Conservation (phyloP, 768 basidiomycete species). For the Lactarius sp. region DNA sequence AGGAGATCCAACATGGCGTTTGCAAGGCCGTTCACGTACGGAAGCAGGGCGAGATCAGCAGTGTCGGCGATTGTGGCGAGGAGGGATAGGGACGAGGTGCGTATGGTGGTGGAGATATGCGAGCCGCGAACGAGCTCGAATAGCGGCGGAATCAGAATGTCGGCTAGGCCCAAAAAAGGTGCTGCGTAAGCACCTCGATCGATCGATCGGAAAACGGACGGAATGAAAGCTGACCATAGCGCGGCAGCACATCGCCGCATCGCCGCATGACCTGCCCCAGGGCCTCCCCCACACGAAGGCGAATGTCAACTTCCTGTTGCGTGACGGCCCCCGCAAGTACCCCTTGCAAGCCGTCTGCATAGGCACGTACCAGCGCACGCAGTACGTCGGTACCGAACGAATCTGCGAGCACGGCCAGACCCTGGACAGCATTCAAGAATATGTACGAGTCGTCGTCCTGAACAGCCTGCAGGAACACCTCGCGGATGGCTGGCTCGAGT, state of each 20-base stretch:
- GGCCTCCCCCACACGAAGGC: conserved; percentile 81
- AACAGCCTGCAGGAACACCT: conserved; percentile 78
- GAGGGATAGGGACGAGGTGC: conserved; percentile 63
- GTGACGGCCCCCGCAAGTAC: conserved; percentile 43
- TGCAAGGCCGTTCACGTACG: conserved; percentile 57
- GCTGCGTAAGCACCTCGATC: conserved; percentile 20
- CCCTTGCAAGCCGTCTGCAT: conserved; percentile 51
- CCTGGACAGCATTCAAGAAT: conserved; percentile 88
- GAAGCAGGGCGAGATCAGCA: conserved; percentile 54
- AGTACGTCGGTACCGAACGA: conserved; percentile 70
- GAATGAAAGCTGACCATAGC: conserved; percentile 51
- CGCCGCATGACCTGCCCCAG: conserved; percentile 69
- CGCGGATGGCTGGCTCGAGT: conserved; percentile 75
- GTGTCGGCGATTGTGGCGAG: conserved; percentile 70
- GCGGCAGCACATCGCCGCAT: conserved; percentile 61
- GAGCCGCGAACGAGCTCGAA: conserved; percentile 50
- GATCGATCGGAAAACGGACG: background rate
- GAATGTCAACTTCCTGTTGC: conserved; percentile 64
- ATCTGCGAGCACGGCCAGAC: conserved; percentile 82
- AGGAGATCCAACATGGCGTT: conserved; percentile 74
- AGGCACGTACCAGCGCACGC: conserved; percentile 58
- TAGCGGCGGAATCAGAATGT: conserved; percentile 70
- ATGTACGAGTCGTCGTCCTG: conserved; percentile 96
- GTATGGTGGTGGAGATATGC: conserved; percentile 65
- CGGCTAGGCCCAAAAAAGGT: conserved; percentile 40